Percentiles rank a stretch among this genome's conserved stretches.
Conservation (phyloP, 169 alveolate genomes). For the Plasmodium vinckei region DNA sequence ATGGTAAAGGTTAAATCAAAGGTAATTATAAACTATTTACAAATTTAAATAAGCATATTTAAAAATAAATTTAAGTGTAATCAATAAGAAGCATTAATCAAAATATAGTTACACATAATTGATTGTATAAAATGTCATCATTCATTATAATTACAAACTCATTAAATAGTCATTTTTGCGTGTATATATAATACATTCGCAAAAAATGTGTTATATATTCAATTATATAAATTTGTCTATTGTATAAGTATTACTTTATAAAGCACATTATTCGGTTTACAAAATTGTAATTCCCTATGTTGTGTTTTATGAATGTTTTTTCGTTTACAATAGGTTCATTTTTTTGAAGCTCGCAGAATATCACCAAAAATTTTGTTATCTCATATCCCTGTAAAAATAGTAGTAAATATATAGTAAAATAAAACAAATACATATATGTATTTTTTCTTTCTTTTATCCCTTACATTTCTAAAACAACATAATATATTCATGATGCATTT, state of each 20-base stretch:
- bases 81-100: too few relatives aligned
- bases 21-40: too few relatives aligned
- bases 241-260: conserved; percentile 41
- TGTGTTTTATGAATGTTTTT: conserved; percentile 61
- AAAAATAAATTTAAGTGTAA: too few relatives aligned
- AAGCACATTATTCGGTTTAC: conserved; percentile 74
- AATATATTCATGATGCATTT: conserved; percentile 53
- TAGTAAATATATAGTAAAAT: not conserved
- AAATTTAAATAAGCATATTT: too few relatives aligned
- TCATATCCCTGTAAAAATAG: conserved; percentile 55
- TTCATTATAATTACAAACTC: too few relatives aligned
- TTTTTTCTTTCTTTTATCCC: not conserved
- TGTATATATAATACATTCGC: too few relatives aligned
- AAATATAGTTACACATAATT: too few relatives aligned
- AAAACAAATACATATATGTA: not conserved
- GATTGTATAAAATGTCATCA: too few relatives aligned
- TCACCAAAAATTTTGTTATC: conserved; percentile 43
- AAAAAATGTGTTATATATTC: too few relatives aligned
- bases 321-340: conserved; percentile 60
- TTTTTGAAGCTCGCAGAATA: conserved; percentile 48
- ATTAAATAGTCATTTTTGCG: too few relatives aligned
- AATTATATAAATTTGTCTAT: too few relatives aligned
- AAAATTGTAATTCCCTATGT: conserved; percentile 57
- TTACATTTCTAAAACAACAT: conserved; percentile 72
- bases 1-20: too few relatives aligned